phyloP scores from a whole-genome alignment of 2,329 filamentous ascomycete species.

The Phoma sp. region DNA sequence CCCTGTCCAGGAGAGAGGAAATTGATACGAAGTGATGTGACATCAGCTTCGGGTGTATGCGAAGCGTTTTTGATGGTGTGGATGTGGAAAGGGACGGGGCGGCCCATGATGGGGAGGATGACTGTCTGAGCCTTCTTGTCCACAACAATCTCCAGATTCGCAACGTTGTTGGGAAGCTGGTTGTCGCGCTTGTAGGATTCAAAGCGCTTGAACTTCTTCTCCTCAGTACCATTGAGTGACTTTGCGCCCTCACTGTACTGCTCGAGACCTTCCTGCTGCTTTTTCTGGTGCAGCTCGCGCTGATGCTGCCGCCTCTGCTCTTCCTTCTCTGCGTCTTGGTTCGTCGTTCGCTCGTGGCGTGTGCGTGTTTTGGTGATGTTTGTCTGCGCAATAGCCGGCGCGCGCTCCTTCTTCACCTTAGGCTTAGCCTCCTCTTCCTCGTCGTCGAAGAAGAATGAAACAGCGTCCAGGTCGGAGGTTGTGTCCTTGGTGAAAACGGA shows the following conservation, averaged over 20 bases:
- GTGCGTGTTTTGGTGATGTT: conserved; percentile 95
- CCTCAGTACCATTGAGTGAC: conserved; percentile 84
- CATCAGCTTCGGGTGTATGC: conserved; percentile 95
- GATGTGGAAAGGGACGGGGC: conserved; percentile 97
- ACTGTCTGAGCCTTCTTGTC: conserved; percentile 90
- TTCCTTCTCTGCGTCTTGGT: conserved; percentile 88
- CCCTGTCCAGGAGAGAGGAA: conserved; percentile 96
- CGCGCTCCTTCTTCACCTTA: conserved; percentile 85
- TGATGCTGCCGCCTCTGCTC: conserved; percentile 88
- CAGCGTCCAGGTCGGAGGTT: conserved; percentile 87
- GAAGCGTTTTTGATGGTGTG: conserved; percentile 98
- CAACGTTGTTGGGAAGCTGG: conserved; percentile 81
- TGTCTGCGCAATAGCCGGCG: conserved; percentile 87
- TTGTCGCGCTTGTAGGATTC: conserved; percentile 99
- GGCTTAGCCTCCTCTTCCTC: conserved; percentile 83
- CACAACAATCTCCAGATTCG: conserved; percentile 86
- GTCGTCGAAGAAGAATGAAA: conserved; percentile 98
- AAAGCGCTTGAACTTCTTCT: conserved; percentile 98
- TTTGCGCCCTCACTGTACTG: conserved; percentile 85
- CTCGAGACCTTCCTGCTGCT: conserved; percentile 84
- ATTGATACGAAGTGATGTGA: conserved; percentile 93
- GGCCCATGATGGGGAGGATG: conserved; percentile 94
- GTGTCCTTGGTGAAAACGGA: conserved; percentile 94
- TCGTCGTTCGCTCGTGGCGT: conserved; percentile 86
- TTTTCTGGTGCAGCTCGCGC: conserved; percentile 84